Base-by-base conservation (phyloP, 371 early-diverging fungal genomes). In the Mortierella polycephala region DNA sequence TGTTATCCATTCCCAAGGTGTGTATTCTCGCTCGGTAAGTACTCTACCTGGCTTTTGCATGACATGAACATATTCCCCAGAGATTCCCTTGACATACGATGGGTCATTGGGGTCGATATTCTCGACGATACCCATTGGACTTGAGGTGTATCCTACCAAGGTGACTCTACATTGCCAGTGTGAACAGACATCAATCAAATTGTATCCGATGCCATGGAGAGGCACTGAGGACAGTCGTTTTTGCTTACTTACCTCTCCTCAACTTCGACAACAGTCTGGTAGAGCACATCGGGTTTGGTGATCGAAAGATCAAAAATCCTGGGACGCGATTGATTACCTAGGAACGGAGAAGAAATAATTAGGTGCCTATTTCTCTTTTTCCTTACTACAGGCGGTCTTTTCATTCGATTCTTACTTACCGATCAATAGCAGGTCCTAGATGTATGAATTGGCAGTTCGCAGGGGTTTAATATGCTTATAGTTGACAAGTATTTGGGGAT, bases 261-360 rank as follows among this genome's bases (percentile, higher is more conserved):
- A 8, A 98, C 84, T 79, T 98, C 96, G 1, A 96, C 83, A 3
- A 97, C 98, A 6, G 83, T 68, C 54, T 90, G 87, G 72, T 97
- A 96, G n/a, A 98, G 85, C 0, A 94, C 93, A 53, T 91, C 95
- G 2, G 95, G 96, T 60, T 89, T 89, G 14, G 71, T 71, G 64
- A 96, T 94, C 1, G 93, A 84, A 50, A 99, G 85, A 75, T 97
- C 97, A 83, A 99, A 99, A 63, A 99, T 96, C 65, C 90, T 91
- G 12, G 97, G 98, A 16, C 99, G 87, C 13, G 96, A 86, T 81
- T 99, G 98, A 75, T 96, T 96, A 51, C 96, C 98, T 96, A 61
- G 30, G 44, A 20, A 41, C 4, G 57, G 10, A 9, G 39, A 16
- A 20, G 49, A 20, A 16, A 47, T 23, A 18, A 11, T 6, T 53